Percentiles rank a stretch among this genome's conserved stretches.
These are phyloP conservation scores for Coniophora puteana DNA, from an alignment of 1,284 basidiomycete species.

Conservation along the genomic window DNA sequence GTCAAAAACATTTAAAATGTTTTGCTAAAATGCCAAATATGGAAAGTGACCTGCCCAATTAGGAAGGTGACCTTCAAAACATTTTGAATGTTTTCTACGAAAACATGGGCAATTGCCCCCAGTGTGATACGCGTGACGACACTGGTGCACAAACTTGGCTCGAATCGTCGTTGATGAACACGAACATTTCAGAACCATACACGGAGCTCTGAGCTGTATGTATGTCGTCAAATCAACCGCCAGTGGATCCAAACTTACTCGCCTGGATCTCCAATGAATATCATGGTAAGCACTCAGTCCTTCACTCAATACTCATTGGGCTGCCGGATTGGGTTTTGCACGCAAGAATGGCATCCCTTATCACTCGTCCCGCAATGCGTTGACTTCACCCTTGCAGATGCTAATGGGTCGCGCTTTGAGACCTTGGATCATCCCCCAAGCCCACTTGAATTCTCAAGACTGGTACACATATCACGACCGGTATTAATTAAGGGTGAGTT, in stretches of 20 bases:
- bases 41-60: no score
- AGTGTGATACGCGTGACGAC: no score
- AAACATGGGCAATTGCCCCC: no score
- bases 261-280: slow-evolving; percentile 54
- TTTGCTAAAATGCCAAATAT: no score
- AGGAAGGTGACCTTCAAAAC: no score
- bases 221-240: not conserved
- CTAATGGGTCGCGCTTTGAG: slow-evolving; percentile 61
- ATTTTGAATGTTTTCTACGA: no score
- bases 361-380: not conserved
- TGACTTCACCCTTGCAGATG: slow-evolving; percentile 36
- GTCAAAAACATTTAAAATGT: no score
- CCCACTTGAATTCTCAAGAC: slow-evolving; percentile 68
- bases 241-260: slow-evolving; percentile 11
- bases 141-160: no score
- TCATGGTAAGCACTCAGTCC: slow-evolving; percentile 40
- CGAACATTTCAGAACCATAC: not conserved
- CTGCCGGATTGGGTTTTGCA: not conserved
- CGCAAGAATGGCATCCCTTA: slow-evolving; percentile 1
- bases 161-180: no score
- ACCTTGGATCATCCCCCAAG: slow-evolving; percentile 58
- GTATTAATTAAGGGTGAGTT: slow-evolving; percentile 71
- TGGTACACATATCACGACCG: slow-evolving; percentile 75
- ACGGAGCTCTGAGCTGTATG: not conserved
- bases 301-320: not conserved